phyloP scores from a whole-genome alignment of 2,329 filamentous ascomycete species.

The Aureobasidium sp. region DNA sequence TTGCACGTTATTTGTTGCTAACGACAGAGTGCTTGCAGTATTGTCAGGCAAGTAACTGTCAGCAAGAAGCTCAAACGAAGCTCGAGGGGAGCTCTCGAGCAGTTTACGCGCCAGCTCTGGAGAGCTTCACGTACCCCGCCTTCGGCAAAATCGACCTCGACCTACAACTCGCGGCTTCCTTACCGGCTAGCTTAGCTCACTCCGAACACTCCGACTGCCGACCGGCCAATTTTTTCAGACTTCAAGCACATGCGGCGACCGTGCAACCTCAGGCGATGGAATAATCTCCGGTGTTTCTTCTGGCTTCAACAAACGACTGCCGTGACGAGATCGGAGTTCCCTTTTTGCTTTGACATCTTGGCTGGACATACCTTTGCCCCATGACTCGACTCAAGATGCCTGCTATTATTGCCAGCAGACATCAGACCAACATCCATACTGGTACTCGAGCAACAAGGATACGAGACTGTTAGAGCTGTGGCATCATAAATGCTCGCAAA shows the following conservation, averaged over 20 bases:
- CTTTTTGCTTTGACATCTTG: neutral
- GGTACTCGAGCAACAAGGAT: neutral
- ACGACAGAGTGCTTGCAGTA: neutral
- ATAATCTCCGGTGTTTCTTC: neutral
- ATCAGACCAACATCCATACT: neutral
- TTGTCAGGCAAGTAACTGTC: neutral
- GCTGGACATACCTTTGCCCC: neutral
- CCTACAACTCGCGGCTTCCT: neutral
- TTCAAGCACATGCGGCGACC: neutral
- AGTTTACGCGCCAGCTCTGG: conserved; percentile 7
- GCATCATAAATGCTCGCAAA: neutral
- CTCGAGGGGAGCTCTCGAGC: conserved; percentile 6
- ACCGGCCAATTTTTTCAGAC: neutral
- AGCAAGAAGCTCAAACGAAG: conserved; percentile 2
- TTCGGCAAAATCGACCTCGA: neutral
- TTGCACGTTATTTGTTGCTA: neutral
- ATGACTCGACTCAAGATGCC: neutral
- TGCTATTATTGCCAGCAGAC: neutral
- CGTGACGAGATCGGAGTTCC: conserved; percentile 1
- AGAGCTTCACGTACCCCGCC: conserved; percentile 2
- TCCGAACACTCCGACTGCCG: conserved; percentile 3
- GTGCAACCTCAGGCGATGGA: neutral
- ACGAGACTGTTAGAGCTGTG: neutral
- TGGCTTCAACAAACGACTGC: neutral
- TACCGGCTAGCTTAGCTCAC: neutral